Conservation (phyloP, 2,329 filamentous ascomycete genomes). For the Penicillium oxalicum region DNA sequence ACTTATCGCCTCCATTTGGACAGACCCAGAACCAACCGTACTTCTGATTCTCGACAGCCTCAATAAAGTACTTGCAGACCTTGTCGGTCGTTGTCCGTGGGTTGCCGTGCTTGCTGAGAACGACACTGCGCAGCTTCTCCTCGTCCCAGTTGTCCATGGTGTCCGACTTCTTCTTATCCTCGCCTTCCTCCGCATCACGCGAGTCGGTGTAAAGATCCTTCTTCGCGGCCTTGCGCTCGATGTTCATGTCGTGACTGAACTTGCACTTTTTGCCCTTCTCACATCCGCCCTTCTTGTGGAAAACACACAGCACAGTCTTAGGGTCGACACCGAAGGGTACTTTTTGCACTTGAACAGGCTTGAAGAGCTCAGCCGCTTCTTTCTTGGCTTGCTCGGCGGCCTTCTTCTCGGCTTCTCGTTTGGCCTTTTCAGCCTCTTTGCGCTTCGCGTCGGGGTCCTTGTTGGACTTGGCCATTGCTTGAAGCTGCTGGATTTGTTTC, state of each 20-base stretch:
- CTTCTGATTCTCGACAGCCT: conserved; percentile 95
- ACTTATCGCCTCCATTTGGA: conserved; percentile 93
- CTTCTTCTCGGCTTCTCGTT: conserved; percentile 79
- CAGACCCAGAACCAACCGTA: conserved; percentile 99
- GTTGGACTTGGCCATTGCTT: conserved; percentile 64
- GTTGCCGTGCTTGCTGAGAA: conserved; percentile 95
- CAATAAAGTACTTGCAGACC: conserved; percentile 98
- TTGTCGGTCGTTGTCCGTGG: conserved; percentile 93
- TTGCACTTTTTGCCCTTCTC: conserved; percentile 98
- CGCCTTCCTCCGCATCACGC: conserved; percentile 61
- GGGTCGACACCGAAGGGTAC: conserved; percentile 96
- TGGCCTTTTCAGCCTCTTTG: conserved; percentile 60
- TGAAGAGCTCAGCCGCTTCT: conserved; percentile 77
- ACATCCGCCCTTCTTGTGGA: conserved; percentile 94
- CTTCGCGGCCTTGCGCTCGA: conserved; percentile 91
- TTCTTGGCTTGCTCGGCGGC: conserved; percentile 78
- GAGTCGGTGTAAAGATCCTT: conserved; percentile 84
- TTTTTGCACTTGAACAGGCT: conserved; percentile 93
- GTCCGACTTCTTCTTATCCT: conserved; percentile 74
- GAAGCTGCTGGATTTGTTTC: conserved; percentile 81
- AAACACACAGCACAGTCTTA: conserved; percentile 93
- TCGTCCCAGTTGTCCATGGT: conserved; percentile 97
- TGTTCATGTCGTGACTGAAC: conserved; percentile 83
- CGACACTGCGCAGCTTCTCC: conserved; percentile 84
- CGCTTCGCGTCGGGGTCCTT: conserved; percentile 84